Evolutionary conservation across 768 basidiomycete genomes (phyloP), one percentile per base, ranked within the genome.

Genomic region (Amanita subjunquillea): DNA sequence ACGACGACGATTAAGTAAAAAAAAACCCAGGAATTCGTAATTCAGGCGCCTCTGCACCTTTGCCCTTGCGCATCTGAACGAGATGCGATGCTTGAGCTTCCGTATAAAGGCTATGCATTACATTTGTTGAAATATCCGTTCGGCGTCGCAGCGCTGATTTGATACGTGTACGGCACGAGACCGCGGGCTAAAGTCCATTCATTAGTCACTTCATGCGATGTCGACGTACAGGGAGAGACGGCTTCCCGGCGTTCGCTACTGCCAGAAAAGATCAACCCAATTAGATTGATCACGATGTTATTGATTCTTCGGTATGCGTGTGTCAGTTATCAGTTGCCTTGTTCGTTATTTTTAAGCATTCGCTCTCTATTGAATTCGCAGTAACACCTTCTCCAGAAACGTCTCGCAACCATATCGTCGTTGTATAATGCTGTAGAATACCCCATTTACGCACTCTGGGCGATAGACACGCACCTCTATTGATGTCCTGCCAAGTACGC

Each of bases 51-150:
- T 23, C 41, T 13, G 22, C n/a, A 5, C 10, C 15, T 44, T 12
- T 7, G 15, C 12, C 43, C 27, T 27, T 15, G 43, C 23, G 15
- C 43, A 44, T 44, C 43, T 15, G n/a, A 30, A 27, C 15, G 27
- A 44, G 43, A 44, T 44, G 43, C 43, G 27, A 44, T 44, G 43
- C 43, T 44, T 44, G 43, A 44, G 43, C 23, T 44, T 44, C 43
- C 20, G 43, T 15, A 44, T 44, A 25, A 44, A 44, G 43, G 43
- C 43, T 44, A 44, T 44, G 25, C 43, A 27, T 44, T 27, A 44
- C 43, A 27, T 27, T 15, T 15, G 43, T 44, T 27, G 43, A 25
- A 27, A 25, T 6, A 15, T 27, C 25, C 23, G 15, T 15, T 12
- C 15, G 39, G 17, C 39, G 39, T 40, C 39, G 39, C 39, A n/a